Conservation (phyloP, 352 stramenopile genomes). For the Achlya hypogyna region DNA sequence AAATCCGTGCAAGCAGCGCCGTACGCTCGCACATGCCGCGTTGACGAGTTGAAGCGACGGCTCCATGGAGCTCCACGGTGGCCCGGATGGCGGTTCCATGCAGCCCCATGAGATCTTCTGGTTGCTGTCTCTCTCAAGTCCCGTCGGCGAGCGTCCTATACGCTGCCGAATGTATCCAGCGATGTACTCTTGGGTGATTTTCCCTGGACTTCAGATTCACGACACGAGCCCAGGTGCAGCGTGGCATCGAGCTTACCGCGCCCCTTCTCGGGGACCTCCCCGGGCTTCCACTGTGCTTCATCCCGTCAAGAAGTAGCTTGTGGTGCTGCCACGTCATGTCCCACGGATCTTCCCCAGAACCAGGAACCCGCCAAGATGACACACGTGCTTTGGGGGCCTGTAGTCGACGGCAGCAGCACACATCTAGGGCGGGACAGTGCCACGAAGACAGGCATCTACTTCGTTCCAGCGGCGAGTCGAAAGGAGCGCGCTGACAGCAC, state of each 20-base stretch:
- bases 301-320: slow-evolving; percentile 1
- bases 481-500: no score
- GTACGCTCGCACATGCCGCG: background rate
- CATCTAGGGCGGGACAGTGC: no score
- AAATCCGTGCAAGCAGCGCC: background rate
- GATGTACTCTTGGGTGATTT: slow-evolving; percentile 3
- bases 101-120: no score
- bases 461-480: no score
- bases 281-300: background rate
- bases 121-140: no score
- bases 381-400: background rate
- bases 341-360: background rate
- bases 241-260: background rate
- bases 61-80: background rate
- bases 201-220: background rate
- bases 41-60: background rate
- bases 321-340: slow-evolving; percentile 4
- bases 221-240: slow-evolving; percentile 1
- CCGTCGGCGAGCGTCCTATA: no score
- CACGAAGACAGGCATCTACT: no score
- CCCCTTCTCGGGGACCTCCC: background rate
- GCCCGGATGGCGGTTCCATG: background rate
- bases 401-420: background rate
- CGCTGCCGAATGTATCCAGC: no score
- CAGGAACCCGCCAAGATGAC: no score